Evolutionary conservation across 805 yeast genomes (phyloP).

Genomic region (Kluyveromyces aestuarii): DNA sequence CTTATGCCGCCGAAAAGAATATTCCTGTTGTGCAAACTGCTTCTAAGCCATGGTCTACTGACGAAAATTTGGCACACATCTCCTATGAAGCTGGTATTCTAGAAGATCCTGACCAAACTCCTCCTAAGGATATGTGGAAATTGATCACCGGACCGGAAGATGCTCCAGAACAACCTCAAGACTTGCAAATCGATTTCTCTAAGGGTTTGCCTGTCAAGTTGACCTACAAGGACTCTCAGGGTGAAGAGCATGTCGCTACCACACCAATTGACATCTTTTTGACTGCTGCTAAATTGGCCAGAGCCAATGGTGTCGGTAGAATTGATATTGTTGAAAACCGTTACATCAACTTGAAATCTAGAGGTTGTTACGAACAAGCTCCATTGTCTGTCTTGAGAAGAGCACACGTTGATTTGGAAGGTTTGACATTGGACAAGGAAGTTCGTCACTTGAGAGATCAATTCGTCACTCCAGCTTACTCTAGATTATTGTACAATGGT

Average conservation of each 20-base stretch:
- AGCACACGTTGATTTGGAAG: conserved; percentile 94
- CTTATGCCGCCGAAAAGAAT: conserved; percentile 83
- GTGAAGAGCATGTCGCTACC: conserved; percentile 57
- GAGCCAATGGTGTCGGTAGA: conserved; percentile 99
- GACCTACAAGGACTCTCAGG: conserved; percentile 49
- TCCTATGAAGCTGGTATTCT: conserved; percentile 99
- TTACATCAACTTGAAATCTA: conserved; percentile 96
- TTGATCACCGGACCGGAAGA: conserved; percentile 91
- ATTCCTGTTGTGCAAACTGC: conserved; percentile 96
- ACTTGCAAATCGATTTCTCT: conserved; percentile 69
- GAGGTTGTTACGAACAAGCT: conserved; percentile 99
- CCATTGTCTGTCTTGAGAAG: conserved; percentile 91
- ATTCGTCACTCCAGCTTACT: conserved; percentile 87
- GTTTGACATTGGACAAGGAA: conserved; percentile 93
- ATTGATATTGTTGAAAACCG: conserved; percentile 98
- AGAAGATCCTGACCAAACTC: conserved; percentile 97
- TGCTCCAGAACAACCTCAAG: conserved; percentile 92
- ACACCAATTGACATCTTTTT: conserved; percentile 89
- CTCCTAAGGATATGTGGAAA: conserved; percentile 99
- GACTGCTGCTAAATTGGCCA: conserved; percentile 88
- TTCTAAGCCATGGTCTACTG: conserved; percentile 99
- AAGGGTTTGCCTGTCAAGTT: conserved; percentile 86
- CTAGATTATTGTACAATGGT: conserved; percentile 91
- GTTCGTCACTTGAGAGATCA: conserved; percentile 94
- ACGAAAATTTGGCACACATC: conserved; percentile 97